Base-by-base conservation (phyloP, 2,329 filamentous ascomycete genomes). In the Neonectria neomacrospora region DNA sequence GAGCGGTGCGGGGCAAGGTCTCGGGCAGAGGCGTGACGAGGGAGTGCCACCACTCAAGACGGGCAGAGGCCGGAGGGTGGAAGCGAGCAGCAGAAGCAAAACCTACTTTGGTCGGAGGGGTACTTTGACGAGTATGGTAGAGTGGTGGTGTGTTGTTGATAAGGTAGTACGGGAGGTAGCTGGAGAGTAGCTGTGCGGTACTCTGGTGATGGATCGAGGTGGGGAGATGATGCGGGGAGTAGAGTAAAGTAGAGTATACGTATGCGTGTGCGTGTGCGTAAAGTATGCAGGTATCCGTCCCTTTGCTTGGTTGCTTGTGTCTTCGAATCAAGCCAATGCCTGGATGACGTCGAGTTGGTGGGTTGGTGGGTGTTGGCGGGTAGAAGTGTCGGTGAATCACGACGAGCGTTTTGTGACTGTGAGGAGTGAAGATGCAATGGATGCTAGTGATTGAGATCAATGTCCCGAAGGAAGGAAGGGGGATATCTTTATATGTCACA, bases 401-500 rank as follows among this genome's bases (percentile, higher is more conserved):
- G 32, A 22, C 8, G 22, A 44, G 28, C 16, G 44, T 44, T n/a
- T 30, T 30, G 50, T 7, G 18, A 42, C n/a, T 14, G 18, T 32
- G 12, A 14, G 11, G 22, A 23, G 8, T 28, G 23, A 16, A 9
- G 45, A 11, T 30, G 52, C n/a, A n/a, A n/a, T n/a, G 39, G 32
- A 57, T 62, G 59, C 34, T 14, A 44, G 37, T 23, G 41, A 34
- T 51, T 51, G n/a, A 57, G 34, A 45, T 63, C 52, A 48, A 34
- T 14, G 32, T 14, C 32, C 32, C 32, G 32, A 59, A 45, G 55
- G 56, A 68, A 69, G 54, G 63, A 48, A 48, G 58, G n/a, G n/a
- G n/a, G n/a, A n/a, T n/a, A 70, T 45, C 55, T 68, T 73, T 73
- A 73, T 73, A 73, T 71, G 64, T 54, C 50, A 66, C 58, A 58